These are phyloP conservation scores for Rhynchosporium agropyri DNA, from an alignment of 2,329 filamentous ascomycete species.

Conservation along the genomic window DNA sequence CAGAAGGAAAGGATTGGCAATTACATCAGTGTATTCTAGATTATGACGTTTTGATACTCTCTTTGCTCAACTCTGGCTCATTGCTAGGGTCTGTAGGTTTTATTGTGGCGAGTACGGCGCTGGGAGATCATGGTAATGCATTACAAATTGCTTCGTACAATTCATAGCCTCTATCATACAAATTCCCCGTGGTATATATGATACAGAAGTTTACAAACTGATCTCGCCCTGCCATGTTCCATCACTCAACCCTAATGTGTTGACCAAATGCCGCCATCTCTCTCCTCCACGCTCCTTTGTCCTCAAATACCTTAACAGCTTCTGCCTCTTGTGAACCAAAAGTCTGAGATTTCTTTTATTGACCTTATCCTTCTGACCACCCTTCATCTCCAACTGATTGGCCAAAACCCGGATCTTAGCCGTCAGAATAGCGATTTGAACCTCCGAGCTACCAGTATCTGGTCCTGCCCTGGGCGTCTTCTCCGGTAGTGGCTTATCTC, in stretches of 20 bases:
- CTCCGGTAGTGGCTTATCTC: slow-evolving; percentile 31
- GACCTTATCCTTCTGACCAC: slow-evolving; percentile 82
- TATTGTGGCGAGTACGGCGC: slow-evolving; percentile 35
- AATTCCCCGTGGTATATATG: slow-evolving; percentile 27
- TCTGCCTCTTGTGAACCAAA: slow-evolving; percentile 87
- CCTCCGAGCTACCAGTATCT: slow-evolving; percentile 93
- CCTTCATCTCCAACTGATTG: slow-evolving; percentile 66
- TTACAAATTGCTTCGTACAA: slow-evolving; percentile 29
- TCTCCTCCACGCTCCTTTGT: slow-evolving; percentile 88
- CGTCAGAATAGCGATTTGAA: slow-evolving; percentile 96
- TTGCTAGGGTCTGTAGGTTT: slow-evolving; percentile 34
- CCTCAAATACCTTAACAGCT: slow-evolving; percentile 82
- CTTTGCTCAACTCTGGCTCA: slow-evolving; percentile 23
- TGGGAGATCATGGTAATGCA: slow-evolving; percentile 38
- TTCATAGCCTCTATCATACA: slow-evolving; percentile 37
- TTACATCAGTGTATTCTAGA: slow-evolving; percentile 94
- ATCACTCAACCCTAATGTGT: slow-evolving; percentile 81
- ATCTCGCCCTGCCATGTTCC: slow-evolving; percentile 93
- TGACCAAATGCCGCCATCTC: slow-evolving; percentile 83
- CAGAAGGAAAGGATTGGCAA: slow-evolving; percentile 99
- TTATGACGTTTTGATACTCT: slow-evolving; percentile 25
- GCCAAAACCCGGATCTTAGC: slow-evolving; percentile 86
- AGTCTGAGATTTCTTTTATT: slow-evolving; percentile 90
- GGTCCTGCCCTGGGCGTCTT: slow-evolving; percentile 74
- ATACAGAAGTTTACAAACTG: slow-evolving; percentile 56